Evolutionary conservation across 768 basidiomycete genomes (phyloP), one percentile per base, ranked within the genome.

Genomic region (Leccinum longicurvipes): DNA sequence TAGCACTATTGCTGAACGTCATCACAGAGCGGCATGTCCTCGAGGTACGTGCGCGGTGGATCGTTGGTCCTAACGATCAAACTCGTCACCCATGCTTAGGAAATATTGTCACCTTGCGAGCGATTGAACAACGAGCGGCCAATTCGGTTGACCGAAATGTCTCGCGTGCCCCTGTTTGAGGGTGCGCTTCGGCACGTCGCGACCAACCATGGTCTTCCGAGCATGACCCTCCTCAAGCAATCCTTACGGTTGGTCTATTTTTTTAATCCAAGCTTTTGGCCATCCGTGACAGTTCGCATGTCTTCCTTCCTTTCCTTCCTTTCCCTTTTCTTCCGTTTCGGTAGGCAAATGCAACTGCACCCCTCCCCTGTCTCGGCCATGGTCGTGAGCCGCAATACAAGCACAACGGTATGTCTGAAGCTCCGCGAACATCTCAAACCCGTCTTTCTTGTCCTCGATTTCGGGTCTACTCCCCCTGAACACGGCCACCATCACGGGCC

Each of bases 381-480:
- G 15, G 72, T 87, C 31, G 79, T 89, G 51, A 86, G 84, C 11
- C 83, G 85, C 14, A 81, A 81, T 24, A 79, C 85, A 0, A 80
- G 86, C 61, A 82, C 87, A 47, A 63, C 85, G 15, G 73, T 77
- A n/a, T 80, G 83, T 62, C 62, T 85, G 25, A 74, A 69, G 48
- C 32, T 75, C 24, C 61, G 59, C n/a, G 65, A 64, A 25, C 56
- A 55, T 11, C 41, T 55, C 24, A 57, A 58, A 15, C 67, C 73
- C 41, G 62, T 84, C 44, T 87, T 82, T 64, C 70, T 81, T 15
- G 72, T 85, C 24, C 86, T 88, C 62, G 86, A 88, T 65, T 82
- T 85, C 12, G 80, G 80, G n/a, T 36, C 36, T 36, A n/a, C 36
- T 59, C 74, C 34, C 2, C 23, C 77, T 0, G 72, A 70, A 41